A percentile compares a stretch with the other conserved stretches of the same genome.
Evolutionary conservation across 441 rosid species (phyloP).

Genomic region (Arabidopsis hybrid): DNA sequence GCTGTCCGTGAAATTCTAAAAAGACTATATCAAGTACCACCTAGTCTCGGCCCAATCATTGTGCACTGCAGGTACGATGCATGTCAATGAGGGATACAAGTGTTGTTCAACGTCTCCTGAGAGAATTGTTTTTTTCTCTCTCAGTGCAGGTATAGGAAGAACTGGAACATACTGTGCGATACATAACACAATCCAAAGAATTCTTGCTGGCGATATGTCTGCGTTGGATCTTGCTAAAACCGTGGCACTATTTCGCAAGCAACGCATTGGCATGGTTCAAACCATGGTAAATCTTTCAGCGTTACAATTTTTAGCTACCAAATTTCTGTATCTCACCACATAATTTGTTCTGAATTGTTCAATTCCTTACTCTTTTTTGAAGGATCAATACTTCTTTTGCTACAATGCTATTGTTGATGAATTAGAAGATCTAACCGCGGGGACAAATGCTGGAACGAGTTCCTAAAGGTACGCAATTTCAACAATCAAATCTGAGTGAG

Average conservation of each 20-base stretch:
- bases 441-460: constrained; percentile 43
- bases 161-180: constrained; percentile 91
- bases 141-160: constrained; percentile 99
- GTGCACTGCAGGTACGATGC: constrained; percentile 93
- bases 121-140: constrained; percentile 23
- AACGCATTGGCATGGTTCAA: constrained; percentile 91
- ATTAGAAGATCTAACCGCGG: constrained; percentile 63
- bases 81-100: constrained; percentile 29
- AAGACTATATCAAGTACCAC: constrained; percentile 61
- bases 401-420: constrained; percentile 73
- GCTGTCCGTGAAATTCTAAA: constrained; percentile 88
- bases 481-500: constrained; percentile 1
- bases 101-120: constrained; percentile 1
- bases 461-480: constrained; percentile 46
- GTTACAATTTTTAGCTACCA: constrained; percentile 1
- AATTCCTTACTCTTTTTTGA: not conserved
- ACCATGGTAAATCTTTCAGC: constrained; percentile 61
- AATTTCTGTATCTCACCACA: not conserved
- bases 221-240: constrained; percentile 77
- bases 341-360: constrained; percentile 16
- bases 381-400: constrained; percentile 92
- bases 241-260: constrained; percentile 69
- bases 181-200: constrained; percentile 90
- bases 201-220: constrained; percentile 86
- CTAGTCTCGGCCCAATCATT: constrained; percentile 77